phyloP scores from a whole-genome alignment of 345 rosid genomes.

The Lumnitzera littorea region DNA sequence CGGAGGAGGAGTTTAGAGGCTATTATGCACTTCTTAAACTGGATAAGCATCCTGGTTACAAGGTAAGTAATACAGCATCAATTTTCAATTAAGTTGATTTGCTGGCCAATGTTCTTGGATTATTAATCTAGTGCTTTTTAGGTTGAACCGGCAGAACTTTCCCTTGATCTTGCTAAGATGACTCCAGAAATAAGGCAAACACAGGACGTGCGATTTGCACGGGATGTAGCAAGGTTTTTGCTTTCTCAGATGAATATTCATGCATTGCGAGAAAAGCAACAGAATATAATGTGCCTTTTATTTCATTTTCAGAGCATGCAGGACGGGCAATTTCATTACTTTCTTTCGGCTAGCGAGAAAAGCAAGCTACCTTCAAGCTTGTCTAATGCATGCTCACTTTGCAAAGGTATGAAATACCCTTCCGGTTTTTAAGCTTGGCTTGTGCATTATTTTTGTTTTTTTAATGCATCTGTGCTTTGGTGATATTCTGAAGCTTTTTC shows the following conservation, averaged over 20 bases:
- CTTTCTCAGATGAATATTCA: not conserved
- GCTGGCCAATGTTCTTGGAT: constrained; percentile 8
- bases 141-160: constrained; percentile 99
- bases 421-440: constrained; percentile 2
- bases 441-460: too few relatives aligned
- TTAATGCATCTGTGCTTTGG: too few relatives aligned
- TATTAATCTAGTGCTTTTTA: constrained; percentile 22
- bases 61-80: constrained; percentile 33
- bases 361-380: constrained; percentile 94
- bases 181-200: constrained; percentile 90
- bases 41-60: constrained; percentile 99
- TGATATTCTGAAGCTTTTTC: too few relatives aligned
- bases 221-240: constrained; percentile 82
- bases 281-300: not conserved
- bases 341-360: constrained; percentile 90
- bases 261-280: not conserved
- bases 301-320: constrained; percentile 67
- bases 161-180: constrained; percentile 98
- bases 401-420: constrained; percentile 52
- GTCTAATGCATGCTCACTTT: constrained; percentile 99
- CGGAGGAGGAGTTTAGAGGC: constrained; percentile 94
- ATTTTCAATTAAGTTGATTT: constrained; percentile 13
- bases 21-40: constrained; percentile 98
- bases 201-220: constrained; percentile 84
- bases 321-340: constrained; percentile 79